These are phyloP conservation scores for Schizochytrium sp. DNA, from an alignment of 108 stramenopile species.

Conservation along the genomic window DNA sequence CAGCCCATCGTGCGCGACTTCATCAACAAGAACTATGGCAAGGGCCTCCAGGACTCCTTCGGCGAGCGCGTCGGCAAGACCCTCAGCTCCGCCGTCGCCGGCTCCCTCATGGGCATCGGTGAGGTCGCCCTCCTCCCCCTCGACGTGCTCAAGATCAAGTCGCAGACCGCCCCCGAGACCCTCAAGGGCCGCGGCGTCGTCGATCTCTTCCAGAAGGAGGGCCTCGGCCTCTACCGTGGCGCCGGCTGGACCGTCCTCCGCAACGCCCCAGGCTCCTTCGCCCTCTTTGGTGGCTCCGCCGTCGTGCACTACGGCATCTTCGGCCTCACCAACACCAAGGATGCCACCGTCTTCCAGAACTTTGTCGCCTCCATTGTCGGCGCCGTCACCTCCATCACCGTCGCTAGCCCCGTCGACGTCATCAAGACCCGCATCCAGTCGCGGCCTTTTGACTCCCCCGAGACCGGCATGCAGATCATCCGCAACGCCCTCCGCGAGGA, in stretches of 20 bases:
- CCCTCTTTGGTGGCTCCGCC: constrained; percentile 63
- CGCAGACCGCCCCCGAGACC: constrained; percentile 62
- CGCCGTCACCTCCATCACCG: constrained; percentile 56
- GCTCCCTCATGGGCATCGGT: constrained; percentile 63
- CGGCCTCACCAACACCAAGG: constrained; percentile 31
- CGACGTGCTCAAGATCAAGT: constrained; percentile 69
- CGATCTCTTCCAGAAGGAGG: constrained; percentile 56
- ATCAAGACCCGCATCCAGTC: constrained; percentile 68
- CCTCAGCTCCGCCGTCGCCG: constrained; percentile 54
- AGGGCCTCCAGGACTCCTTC: constrained; percentile 47
- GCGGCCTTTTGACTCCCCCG: constrained; percentile 60
- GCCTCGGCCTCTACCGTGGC: constrained; percentile 55
- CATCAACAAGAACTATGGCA: constrained; percentile 48
- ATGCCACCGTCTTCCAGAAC: constrained; percentile 39
- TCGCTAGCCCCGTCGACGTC: constrained; percentile 63
- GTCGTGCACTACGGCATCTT: constrained; percentile 46
- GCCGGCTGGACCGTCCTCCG: constrained; percentile 61
- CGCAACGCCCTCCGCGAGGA: constrained; percentile 56
- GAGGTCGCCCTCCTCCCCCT: constrained; percentile 66
- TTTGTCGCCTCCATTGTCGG: constrained; percentile 25
- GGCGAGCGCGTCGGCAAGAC: constrained; percentile 57
- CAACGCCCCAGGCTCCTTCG: constrained; percentile 69
- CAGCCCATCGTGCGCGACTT: constrained; percentile 59
- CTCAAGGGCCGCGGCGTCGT: constrained; percentile 56
- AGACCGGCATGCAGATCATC: constrained; percentile 55